Evolutionary conservation across 805 yeast species (phyloP).

Genomic region (Cyberlindnera samutprakarnensis): DNA sequence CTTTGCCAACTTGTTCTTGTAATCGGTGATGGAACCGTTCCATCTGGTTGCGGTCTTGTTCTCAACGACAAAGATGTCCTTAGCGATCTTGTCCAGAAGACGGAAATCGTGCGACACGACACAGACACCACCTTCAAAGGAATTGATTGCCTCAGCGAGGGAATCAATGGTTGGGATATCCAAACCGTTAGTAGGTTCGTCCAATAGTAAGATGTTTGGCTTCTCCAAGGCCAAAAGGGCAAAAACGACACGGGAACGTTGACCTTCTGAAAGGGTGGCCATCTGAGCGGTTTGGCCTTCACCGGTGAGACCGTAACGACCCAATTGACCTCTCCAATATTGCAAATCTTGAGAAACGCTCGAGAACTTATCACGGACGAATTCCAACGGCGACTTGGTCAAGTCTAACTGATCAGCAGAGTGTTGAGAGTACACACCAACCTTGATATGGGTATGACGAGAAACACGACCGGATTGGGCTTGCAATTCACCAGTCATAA

Average conservation of each 20-base stretch:
- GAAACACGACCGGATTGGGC: slow-evolving; percentile 95
- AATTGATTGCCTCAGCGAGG: slow-evolving; percentile 90
- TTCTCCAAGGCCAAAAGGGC: slow-evolving; percentile 91
- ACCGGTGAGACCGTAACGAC: slow-evolving; percentile 97
- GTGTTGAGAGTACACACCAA: slow-evolving; percentile 98
- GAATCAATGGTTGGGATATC: slow-evolving; percentile 98
- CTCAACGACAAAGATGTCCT: slow-evolving; percentile 95
- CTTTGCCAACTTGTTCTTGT: slow-evolving; percentile 91
- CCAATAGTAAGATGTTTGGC: slow-evolving; percentile 90
- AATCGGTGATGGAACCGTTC: slow-evolving; percentile 86
- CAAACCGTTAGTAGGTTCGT: slow-evolving; percentile 99
- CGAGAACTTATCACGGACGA: slow-evolving; percentile 91
- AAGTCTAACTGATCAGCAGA: slow-evolving; percentile 97
- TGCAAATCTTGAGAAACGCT: slow-evolving; percentile 94
- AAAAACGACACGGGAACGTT: slow-evolving; percentile 97
- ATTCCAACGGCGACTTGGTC: slow-evolving; percentile 91
- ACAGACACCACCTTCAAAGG: slow-evolving; percentile 95
- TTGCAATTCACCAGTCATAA: slow-evolving; percentile 90
- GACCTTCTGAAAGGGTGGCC: slow-evolving; percentile 99
- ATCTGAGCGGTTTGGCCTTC: slow-evolving; percentile 97
- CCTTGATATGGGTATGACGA: slow-evolving; percentile 93
- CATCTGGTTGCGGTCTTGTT: slow-evolving; percentile 93
- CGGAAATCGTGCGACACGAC: slow-evolving; percentile 99
- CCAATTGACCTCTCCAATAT: slow-evolving; percentile 97
- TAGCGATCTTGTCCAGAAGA: slow-evolving; percentile 92